Base-by-base conservation (phyloP, 208 protist genomes). In the Crithidia acanthocephali region DNA sequence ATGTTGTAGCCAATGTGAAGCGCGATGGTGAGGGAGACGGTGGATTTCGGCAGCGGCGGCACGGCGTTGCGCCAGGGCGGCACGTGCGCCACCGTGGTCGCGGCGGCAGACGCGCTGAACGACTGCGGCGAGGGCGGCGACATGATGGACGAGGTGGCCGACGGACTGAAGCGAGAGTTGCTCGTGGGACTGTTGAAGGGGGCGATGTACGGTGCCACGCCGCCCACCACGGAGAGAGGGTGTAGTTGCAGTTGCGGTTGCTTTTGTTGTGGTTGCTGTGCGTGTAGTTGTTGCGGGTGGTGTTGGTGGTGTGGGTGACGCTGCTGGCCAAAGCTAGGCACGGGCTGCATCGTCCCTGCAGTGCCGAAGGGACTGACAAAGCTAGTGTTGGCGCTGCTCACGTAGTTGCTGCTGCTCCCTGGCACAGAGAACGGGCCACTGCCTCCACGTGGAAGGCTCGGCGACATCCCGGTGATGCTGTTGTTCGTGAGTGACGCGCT, bases 1-100 rank as follows among this genome's bases (percentile, higher is more conserved):
- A 22, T 50, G 57, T 63, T 50, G 57, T 25, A 20, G 30, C 33
- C 57, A 13, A 74, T 67, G 61, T 68, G 61, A 7, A 76, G 22
- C 7, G 70, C 70, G 13, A 68, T 40, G 22, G 60, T 25, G 25
- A 68, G 51, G n/a, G 69, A 59, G 16, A 75, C 25, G 48, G 58
- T 62, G 28, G 51, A 20, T 51, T 75, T 75, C 16, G 69, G 50
- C 35, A 75, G 44, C 42, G 60, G 60, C 18, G 69, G 60, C 45
- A 72, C 67, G 42, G 67, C 23, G 47, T 72, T 72, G 44, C 33
- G 27, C 67, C 67, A 72, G 7, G 40, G 37, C 30, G 40, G 57
- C 35, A 40, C 35, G 53, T 58, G 53, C n/a, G 28, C 53, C 5
- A 5, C 5, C 35, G 35, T 40, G 44, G 44, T 22, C 18, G 44